Conservation (phyloP, 352 stramenopile genomes). For the Pythium phragmiticola region DNA sequence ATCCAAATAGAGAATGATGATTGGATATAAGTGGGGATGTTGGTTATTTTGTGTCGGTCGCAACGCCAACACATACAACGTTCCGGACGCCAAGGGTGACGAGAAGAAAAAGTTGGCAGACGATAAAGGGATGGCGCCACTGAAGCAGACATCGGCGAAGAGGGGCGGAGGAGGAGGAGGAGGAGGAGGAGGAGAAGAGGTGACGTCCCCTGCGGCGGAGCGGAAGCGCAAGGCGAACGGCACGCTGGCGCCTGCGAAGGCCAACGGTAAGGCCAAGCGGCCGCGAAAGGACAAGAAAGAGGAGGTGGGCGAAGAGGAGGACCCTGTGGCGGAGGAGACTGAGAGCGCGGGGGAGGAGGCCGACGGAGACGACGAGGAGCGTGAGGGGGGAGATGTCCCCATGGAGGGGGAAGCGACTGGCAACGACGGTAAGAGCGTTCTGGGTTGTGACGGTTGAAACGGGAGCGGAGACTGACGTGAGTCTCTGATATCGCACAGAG, state of each 20-base stretch:
- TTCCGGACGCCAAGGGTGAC: constrained; percentile 1
- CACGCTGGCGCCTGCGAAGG: not conserved
- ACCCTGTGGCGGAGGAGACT: not conserved
- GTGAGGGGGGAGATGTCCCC: constrained; percentile 4
- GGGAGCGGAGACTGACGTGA: not conserved
- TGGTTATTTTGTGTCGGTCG: constrained; percentile 18
- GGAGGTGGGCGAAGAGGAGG: not conserved
- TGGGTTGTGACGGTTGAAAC: not conserved
- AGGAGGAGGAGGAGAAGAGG: not conserved
- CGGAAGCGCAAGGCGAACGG: constrained; percentile 13
- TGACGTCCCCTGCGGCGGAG: not conserved
- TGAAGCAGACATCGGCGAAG: constrained; percentile 6
- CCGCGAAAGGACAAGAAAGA: constrained; percentile 1
- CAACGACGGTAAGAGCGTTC: not conserved
- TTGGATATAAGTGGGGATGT: constrained; percentile 22
- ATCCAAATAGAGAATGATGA: not conserved
- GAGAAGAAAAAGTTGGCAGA: not conserved
- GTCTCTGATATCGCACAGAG: not conserved
- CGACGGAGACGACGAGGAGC: not conserved
- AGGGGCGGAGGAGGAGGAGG: not conserved
- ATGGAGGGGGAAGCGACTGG: not conserved
- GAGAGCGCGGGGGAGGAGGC: too few species aligned
- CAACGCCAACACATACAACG: constrained; percentile 1
- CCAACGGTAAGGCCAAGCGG: constrained; percentile 5
- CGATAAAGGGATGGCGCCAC: constrained; percentile 9